Evolutionary conservation across 2,329 filamentous ascomycete genomes (phyloP), one percentile per base, ranked within the genome.

Genomic region (Capronia epimyces): DNA sequence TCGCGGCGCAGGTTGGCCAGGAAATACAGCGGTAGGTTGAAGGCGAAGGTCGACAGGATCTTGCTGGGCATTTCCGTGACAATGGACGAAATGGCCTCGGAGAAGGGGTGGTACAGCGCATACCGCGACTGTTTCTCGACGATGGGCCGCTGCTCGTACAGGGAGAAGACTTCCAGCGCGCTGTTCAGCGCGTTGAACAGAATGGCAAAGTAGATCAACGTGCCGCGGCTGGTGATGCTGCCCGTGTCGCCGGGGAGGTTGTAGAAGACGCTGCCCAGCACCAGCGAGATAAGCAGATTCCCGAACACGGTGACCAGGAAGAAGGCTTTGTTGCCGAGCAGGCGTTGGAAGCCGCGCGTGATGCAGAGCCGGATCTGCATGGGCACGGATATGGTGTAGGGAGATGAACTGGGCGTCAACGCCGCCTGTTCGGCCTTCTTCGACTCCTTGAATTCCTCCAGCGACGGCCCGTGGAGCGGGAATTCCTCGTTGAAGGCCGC

Each of bases 211-310:
- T 86, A 87, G 3, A 83, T 67, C 0, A 81, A 77, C 43, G 82
- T 83, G 0, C 75, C 74, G 61, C 84, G 84, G 59, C 78, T 62
- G 63, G 86, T 86, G 0, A 86, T 65, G 10, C 82, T 82, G 0
- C 66, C 71, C 0, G 80, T 79, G 42, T 76, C 79, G 20, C 69
- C 53, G 0, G 82, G 76, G 0, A 81, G 78, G 46, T 81, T 73
- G 65, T 85, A 87, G 66, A 86, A 87, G 2, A 86, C 71, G 0
- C 81, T 84, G 3, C 83, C 83, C 1, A 76, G 71, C 50, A 86
- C 78, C 4, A 87, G 65, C 0, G 82, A 81, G 58, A 83, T 79
- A 0, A 73, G 60, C 2, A 71, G 65, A 59, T 84, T 80, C 62
- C 82, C 84, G 67, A 84, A 81, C 55, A 82, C 57, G 41, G 84